Base-by-base conservation (phyloP, 2,329 filamentous ascomycete genomes). In the Pseudogymnoascus sp. region DNA sequence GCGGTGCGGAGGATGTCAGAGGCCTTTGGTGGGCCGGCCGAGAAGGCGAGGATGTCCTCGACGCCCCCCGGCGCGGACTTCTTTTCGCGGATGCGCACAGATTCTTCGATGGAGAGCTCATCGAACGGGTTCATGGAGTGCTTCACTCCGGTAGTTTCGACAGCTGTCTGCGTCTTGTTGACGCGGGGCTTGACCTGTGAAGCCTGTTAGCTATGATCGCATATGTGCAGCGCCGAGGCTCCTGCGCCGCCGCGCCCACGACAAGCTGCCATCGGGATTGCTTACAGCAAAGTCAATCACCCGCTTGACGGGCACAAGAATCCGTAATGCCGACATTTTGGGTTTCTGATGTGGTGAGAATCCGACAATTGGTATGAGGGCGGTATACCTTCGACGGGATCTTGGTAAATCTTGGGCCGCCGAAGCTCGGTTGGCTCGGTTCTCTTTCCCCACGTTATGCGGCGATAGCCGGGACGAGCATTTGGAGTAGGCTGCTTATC, bases 61-160 rank as follows among this genome's bases (percentile, higher is more conserved):
- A 99, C 92, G 70, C 88, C 87, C 66, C 83, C 80, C 15, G 86
- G 82, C 15, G 85, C 85, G 62, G 78, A 76, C 76, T 90, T 89
- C 80, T 90, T 89, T 76, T 97, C 93, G 75, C 94, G 92, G 73
- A 99, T 88, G 40, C 90, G 91, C 60, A 97, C 90, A 60, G 92
- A 90, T 80, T 97, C 94, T 79, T 99, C 94, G 75, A 99, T 87
- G 45, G 92, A 95, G 72, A 99, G 89, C 77, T 99, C 94, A 81
- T 99, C 94, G 78, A 99, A 99, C 18, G 94, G 94, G 82, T 97
- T 99, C 85, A 99, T 93, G 74, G 88, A 92, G 83, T 97, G 93
- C 79, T 97, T 97, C 72, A 97, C 92, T 69, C 90, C 90, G 67
- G 87, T 82, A 61, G 90, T 96, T 78, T 97, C 93, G 77, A 99